Base-by-base conservation (phyloP, 2,329 filamentous ascomycete genomes). In the Nemania serpens region DNA sequence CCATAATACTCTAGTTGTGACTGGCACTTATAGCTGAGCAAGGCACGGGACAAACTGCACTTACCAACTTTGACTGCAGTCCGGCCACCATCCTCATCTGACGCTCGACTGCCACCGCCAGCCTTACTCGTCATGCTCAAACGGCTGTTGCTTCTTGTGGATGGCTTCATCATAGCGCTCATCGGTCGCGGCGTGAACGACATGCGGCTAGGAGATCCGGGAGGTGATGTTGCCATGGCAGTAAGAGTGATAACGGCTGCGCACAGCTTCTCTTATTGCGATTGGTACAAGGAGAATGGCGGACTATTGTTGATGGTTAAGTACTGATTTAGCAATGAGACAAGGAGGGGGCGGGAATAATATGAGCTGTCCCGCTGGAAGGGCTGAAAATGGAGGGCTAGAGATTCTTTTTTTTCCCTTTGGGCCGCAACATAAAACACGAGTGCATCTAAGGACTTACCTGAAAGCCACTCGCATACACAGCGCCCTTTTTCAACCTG, bases 41-140 rank as follows among this genome's bases (percentile, higher is more conserved):
- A 34, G 25, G 12, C 39, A 42, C 20, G 58, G 55, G 3, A n/a
- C 34, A 64, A 68, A 50, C 3, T 34, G 33, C 63, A 90, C 93
- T 71, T 85, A 97, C 93, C 93, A 75, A 97, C 93, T 94, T 91
- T 95, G 78, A 97, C 93, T 25, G 93, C 91, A 6, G 93, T 97
- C 75, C 91, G 93, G 65, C 84, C 84, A 75, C 67, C 71, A 69
- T 97, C 93, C 70, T 97, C 93, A 71, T 97, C 93, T 0, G 93
- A 96, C 22, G 90, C 89, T 73, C 91, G 86, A 78, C 91, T 96
- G 65, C 89, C 88, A 71, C 86, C 88, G 54, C 87, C 88, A 54
- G 83, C 80, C 76, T 90, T 94, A 79, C 90, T 91, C 71, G 84
- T 88, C 80, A 90, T 89, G 79, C 92, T 96, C 83, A 96, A 82